Conservation (phyloP, 1,284 basidiomycete species). For the Tylopilus sp. region DNA sequence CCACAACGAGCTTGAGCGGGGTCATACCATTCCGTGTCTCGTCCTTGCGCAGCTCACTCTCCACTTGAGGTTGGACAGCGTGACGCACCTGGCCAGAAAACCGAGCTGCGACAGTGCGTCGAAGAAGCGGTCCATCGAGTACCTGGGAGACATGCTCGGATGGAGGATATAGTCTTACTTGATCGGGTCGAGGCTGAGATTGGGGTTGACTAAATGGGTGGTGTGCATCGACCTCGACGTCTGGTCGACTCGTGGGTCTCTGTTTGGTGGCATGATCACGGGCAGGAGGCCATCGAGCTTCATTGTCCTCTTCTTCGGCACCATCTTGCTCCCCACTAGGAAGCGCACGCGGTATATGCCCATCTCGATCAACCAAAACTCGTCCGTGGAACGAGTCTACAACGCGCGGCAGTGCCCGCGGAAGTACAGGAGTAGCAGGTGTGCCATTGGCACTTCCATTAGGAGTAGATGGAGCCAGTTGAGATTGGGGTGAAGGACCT, state of each 20-base stretch:
- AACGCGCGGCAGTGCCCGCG: constrained; percentile 25
- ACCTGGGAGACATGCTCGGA: background rate
- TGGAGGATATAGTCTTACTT: too few species aligned
- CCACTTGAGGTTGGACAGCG: background rate
- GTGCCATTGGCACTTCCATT: background rate
- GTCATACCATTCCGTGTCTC: background rate
- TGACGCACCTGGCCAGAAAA: background rate
- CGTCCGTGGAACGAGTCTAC: constrained; percentile 19
- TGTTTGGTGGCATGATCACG: constrained; percentile 5
- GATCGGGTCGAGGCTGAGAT: background rate
- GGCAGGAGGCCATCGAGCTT: constrained; percentile 21
- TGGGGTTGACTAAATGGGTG: constrained; percentile 26
- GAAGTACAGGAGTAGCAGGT: background rate
- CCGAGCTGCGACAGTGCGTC: background rate
- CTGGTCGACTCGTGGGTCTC: background rate
- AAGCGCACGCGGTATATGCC: constrained; percentile 14
- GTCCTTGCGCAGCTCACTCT: background rate
- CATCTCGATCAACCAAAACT: constrained; percentile 23
- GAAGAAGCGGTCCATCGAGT: background rate
- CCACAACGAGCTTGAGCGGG: constrained; percentile 2
- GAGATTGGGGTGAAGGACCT: background rate
- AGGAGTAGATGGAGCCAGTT: background rate
- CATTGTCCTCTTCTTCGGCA: background rate
- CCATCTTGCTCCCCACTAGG: background rate
- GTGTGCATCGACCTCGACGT: constrained; percentile 1